phyloP scores from a whole-genome alignment of 2,329 filamentous ascomycete species.

The Beauveria medogensis region DNA sequence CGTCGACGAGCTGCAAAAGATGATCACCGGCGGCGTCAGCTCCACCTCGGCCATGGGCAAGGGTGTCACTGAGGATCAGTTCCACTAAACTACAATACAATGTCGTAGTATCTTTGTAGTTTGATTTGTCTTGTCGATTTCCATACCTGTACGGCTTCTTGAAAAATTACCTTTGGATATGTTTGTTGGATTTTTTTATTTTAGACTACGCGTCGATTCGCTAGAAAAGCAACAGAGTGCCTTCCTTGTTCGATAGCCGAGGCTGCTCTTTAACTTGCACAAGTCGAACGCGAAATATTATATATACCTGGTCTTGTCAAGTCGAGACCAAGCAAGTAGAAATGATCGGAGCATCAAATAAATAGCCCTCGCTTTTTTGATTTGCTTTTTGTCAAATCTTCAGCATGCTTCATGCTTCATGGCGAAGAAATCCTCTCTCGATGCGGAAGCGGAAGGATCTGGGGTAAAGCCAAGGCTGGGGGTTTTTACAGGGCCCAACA shows the following conservation, averaged over 20 bases:
- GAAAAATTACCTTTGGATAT: not conserved
- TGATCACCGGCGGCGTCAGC: constrained; percentile 89
- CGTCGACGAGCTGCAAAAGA: constrained; percentile 89
- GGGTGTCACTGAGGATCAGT: constrained; percentile 97
- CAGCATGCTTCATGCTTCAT: too few relatives aligned
- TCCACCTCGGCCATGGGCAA: constrained; percentile 94
- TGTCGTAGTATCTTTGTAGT: not conserved
- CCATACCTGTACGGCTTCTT: not conserved
- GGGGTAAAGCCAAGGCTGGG: not conserved
- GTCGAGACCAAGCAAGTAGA: too few relatives aligned
- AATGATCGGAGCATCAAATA: too few relatives aligned
- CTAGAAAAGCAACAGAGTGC: not conserved
- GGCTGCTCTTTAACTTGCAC: too few relatives aligned
- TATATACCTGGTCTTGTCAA: too few relatives aligned
- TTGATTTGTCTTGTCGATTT: not conserved
- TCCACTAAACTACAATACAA: constrained; percentile 42
- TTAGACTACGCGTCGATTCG: not conserved
- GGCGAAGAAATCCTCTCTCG: too few relatives aligned
- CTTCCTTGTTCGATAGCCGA: not conserved
- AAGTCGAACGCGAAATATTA: too few relatives aligned
- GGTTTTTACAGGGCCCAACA: not conserved
- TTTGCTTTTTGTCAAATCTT: too few relatives aligned
- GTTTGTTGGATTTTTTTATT: not conserved
- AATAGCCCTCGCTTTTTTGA: too few relatives aligned
- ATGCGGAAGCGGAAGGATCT: not conserved